Evolutionary conservation across 495 filamentous ascomycete genomes (phyloP), one percentile per base, ranked within the genome.

Genomic region (Aspergillus ellipticus): DNA sequence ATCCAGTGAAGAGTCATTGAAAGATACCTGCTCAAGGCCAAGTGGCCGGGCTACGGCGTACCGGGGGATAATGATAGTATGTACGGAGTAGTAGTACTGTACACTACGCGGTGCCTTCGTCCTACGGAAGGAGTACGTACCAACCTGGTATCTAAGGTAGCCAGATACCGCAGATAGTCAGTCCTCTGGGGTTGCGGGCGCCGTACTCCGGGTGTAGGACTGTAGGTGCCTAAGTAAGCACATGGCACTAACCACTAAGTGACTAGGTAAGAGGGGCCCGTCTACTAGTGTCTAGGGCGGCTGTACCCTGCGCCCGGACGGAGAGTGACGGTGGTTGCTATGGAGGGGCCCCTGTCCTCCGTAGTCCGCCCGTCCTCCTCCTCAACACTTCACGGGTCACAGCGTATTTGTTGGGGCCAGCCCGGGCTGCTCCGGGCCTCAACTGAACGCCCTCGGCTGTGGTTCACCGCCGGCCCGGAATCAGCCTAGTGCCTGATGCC

Each of bases 401-500:
- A 42, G 20, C 41, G 43, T 17, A 15, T 47, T 22, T 24, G 43
- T n/a, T 26, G 45, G 56, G 51, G 51, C 26, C 13, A 16, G n/a
- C 58, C 62, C 62, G 62, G 48, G 49, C 61, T 64, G n/a, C 58
- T 59, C 62, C 62, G 61, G 26, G 13, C 29, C 55, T 54, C 58
- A 57, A 60, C 61, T 56, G 52, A 55, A 51, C 21, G 49, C 33
- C 59, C 59, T 57, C 55, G 59, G 55, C 39, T 45, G 49, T 20
- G 51, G 50, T 35, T 51, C 42, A 60, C 57, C 57, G 57, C 54
- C 61, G 41, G 57, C 10, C 57, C 52, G 22, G 17, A 60, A 60
- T 6, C 19, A 22, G 58, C 21, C 49, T 61, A 66, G 55, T 31
- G 24, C 22, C 7, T 17, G 19, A 9, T 41, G 35, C 37, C 2